Base-by-base conservation (phyloP, 2,329 filamentous ascomycete genomes). In the Penicillium sp. region DNA sequence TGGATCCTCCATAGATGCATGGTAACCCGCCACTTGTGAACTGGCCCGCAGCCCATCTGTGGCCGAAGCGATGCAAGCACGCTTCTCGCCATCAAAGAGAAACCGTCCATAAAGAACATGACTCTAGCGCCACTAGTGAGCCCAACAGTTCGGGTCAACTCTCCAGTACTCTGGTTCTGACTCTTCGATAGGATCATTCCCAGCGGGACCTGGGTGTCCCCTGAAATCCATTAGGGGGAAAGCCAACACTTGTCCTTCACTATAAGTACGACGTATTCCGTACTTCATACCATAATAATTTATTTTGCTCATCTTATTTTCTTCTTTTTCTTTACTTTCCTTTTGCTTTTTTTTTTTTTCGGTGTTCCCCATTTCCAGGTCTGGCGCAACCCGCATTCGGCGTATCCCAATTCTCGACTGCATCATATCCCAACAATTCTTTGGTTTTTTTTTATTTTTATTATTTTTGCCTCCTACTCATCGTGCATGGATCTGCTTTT, bases 1-100 rank as follows among this genome's bases (percentile, higher is more conserved):
- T 67, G 64, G 65, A 66, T 64, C 58, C 61, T 60, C 66, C 58
- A 54, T 50, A 59, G 59, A 66, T 67, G 69, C 67, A 69, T 65
- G 50, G 48, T 62, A 67, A 65, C 66, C 64, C 69, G 63, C 69
- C 65, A 69, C 64, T 71, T 66, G 53, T 62, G 60, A 70, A 69
- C 62, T 66, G 64, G 68, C 53, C 67, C 59, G 58, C 62, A 62
- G 49, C 54, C 54, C 33, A 54, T 54, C 51, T 61, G 55, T 56
- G 27, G 54, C 60, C 58, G 61, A 62, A 65, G 59, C 50, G 42
- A 65, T 50, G 51, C 59, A 58, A 63, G 56, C 55, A 57, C 53
- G 43, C 58, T 48, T 62, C 58, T 55, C 15, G 54, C 21, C 29
- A 10, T 6, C 50, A 48, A 54, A 57, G 55, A 57, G 55, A 38